These are phyloP conservation scores for Erodium maritimum DNA, from an alignment of 345 rosid genomes.

Conservation along the genomic window DNA sequence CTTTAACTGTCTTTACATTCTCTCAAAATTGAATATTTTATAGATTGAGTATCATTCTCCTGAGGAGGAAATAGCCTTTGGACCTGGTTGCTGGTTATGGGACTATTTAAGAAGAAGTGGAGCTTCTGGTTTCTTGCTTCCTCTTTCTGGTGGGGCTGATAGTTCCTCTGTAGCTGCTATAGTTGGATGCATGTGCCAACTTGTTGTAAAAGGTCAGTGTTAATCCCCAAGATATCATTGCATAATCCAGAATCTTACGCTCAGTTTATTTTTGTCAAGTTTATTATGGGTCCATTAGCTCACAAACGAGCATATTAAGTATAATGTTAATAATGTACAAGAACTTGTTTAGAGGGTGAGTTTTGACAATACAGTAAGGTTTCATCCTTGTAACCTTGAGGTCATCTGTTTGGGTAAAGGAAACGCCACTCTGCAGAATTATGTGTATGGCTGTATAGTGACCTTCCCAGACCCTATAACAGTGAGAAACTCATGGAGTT, in stretches of 20 bases:
- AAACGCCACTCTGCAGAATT: too few relatives aligned
- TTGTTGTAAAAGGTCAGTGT: conserved; percentile 71
- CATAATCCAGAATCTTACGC: background rate
- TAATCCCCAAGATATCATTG: background rate
- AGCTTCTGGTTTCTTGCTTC: conserved; percentile 95
- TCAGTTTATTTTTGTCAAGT: background rate
- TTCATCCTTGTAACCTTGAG: too few relatives aligned
- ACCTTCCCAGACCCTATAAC: too few relatives aligned
- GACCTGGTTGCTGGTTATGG: conserved; percentile 99
- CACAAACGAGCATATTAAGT: too few relatives aligned
- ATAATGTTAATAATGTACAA: too few relatives aligned
- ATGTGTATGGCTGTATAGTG: too few relatives aligned
- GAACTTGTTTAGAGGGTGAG: too few relatives aligned
- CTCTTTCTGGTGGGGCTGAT: conserved; percentile 95
- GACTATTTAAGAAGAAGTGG: conserved; percentile 96
- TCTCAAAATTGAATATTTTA: conserved; percentile 3
- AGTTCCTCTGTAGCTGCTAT: conserved; percentile 98
- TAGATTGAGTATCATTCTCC: conserved; percentile 75
- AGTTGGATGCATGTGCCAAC: conserved; percentile 99
- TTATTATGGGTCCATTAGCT: background rate
- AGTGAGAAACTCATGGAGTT: too few relatives aligned
- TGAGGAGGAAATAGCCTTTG: conserved; percentile 93
- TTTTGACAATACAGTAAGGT: too few relatives aligned
- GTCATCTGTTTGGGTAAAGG: too few relatives aligned
- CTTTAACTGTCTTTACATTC: too few relatives aligned